Evolutionary conservation across 2,329 filamentous ascomycete species (phyloP).

Genomic region (Meredithiella fracta): DNA sequence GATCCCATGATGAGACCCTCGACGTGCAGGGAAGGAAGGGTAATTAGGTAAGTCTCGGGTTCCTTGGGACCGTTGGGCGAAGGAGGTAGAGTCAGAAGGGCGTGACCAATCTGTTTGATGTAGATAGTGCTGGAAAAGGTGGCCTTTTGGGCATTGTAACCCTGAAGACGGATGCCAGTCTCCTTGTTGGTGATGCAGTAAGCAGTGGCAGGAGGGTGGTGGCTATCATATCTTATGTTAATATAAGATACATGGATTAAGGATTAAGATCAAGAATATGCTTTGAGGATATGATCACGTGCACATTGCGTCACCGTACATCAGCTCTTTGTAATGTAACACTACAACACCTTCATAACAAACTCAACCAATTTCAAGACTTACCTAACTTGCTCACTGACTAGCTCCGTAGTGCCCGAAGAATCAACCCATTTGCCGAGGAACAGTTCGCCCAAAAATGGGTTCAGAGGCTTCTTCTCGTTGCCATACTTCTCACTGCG

Average conservation of each 20-base stretch:
- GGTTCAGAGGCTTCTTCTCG: slow-evolving; percentile 96
- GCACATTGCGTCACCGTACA: background rate
- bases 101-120: slow-evolving; percentile 87
- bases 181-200: slow-evolving; percentile 82
- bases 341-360: background rate
- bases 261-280: background rate
- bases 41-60: slow-evolving; percentile 70
- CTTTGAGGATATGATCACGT: background rate
- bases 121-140: slow-evolving; percentile 88
- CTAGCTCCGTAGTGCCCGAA: slow-evolving; percentile 63
- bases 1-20: slow-evolving; percentile 76
- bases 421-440: slow-evolving; percentile 72
- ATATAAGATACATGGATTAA: background rate
- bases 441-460: slow-evolving; percentile 89
- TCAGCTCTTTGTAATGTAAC: background rate
- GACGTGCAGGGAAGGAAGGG: slow-evolving; percentile 78
- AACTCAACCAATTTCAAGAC: slow-evolving; percentile 7
- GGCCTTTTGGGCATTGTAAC: slow-evolving; percentile 92
- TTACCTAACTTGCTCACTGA: slow-evolving; percentile 84
- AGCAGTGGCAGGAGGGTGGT: slow-evolving; percentile 88
- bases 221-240: slow-evolving; percentile 29
- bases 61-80: slow-evolving; percentile 20
- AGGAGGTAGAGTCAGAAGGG: slow-evolving; percentile 56
- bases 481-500: slow-evolving; percentile 67
- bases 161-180: slow-evolving; percentile 62